phyloP scores from a whole-genome alignment of 2,329 filamentous ascomycete genomes.

The Xylariaceae sp. region DNA sequence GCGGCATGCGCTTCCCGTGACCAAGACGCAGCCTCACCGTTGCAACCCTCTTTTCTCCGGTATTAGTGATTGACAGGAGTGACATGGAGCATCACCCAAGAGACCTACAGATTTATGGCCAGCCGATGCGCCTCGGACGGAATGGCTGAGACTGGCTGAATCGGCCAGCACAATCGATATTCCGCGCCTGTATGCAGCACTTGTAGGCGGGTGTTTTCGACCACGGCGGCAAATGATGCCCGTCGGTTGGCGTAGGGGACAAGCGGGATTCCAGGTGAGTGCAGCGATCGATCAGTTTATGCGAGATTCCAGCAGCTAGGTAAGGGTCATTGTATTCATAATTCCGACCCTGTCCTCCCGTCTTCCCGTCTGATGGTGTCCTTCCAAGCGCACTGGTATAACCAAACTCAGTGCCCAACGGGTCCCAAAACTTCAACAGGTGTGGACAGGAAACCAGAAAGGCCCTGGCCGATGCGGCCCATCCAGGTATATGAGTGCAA shows the following conservation, averaged over 20 bases:
- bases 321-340: no score
- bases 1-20: constrained; percentile 6
- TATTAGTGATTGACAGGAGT: constrained; percentile 2
- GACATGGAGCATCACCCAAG: constrained; percentile 5
- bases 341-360: no score
- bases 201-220: no score
- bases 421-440: constrained; percentile 1
- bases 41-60: constrained; percentile 1
- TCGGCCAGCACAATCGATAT: neutral
- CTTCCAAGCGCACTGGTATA: no score
- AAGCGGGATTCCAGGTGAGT: constrained; percentile 7
- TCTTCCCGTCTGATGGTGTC: no score
- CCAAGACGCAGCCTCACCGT: neutral
- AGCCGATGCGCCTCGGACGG: neutral
- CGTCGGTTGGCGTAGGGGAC: constrained; percentile 8
- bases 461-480: constrained; percentile 11
- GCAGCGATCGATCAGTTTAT: constrained; percentile 9
- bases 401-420: neutral
- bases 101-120: constrained; percentile 1
- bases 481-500: constrained; percentile 10
- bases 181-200: no score
- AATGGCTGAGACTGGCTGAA: neutral
- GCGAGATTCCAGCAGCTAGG: no score
- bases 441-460: neutral
- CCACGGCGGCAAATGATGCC: no score